phyloP scores from a whole-genome alignment of 2,329 filamentous ascomycete genomes.

The Botrytis fragariae region DNA sequence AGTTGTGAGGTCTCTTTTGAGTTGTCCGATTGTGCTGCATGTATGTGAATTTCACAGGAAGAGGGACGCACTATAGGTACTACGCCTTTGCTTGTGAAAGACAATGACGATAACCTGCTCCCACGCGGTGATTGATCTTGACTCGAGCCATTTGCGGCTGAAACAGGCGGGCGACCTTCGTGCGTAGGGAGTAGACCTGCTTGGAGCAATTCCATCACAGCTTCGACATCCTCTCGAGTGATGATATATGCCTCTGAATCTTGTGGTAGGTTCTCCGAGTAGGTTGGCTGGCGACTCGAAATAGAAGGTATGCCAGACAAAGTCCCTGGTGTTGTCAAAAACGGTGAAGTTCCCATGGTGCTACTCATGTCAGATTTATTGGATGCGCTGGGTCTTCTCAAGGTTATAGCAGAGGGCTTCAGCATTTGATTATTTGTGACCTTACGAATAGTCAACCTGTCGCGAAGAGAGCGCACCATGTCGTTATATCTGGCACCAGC shows the following conservation, averaged over 20 bases:
- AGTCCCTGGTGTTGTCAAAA: background rate
- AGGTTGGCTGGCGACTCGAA: background rate
- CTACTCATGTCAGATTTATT: background rate
- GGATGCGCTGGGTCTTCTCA: conserved; percentile 28
- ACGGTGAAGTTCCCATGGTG: background rate
- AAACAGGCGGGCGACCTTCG: background rate
- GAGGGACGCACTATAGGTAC: background rate
- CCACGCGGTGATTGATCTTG: background rate
- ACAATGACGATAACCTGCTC: conserved; percentile 14
- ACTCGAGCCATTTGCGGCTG: background rate
- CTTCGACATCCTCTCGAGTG: conserved; percentile 31
- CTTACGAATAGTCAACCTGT: conserved; percentile 28
- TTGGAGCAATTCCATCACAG: conserved; percentile 26
- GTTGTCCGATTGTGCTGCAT: conserved; percentile 4
- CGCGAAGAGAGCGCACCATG: conserved; percentile 28
- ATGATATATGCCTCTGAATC: conserved; percentile 28
- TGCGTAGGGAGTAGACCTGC: background rate
- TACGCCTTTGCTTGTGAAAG: conserved; percentile 18
- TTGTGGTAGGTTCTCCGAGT: conserved; percentile 4
- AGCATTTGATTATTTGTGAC: conserved; percentile 17
- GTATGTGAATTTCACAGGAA: background rate
- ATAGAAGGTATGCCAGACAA: background rate
- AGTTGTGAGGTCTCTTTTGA: background rate
- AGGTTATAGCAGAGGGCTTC: conserved; percentile 30
- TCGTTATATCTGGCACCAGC: conserved; percentile 25